A percentile compares a stretch with the other conserved stretches of the same genome.
These are phyloP conservation scores for Lasiosphaeria ovina DNA, from an alignment of 495 filamentous ascomycete species.

Conservation along the genomic window DNA sequence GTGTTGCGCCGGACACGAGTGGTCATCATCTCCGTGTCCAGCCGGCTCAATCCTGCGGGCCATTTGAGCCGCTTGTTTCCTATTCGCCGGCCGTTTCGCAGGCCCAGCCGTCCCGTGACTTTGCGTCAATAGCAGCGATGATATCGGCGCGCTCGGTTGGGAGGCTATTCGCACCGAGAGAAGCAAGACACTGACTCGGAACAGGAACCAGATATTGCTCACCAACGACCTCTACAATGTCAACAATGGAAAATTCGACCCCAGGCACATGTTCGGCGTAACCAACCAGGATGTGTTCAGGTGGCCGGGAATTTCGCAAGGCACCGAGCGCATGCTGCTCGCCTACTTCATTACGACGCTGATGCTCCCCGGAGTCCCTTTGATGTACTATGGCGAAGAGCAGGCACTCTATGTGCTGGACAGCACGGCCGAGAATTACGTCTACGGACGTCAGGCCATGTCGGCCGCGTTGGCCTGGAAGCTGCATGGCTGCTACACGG, in stretches of 20 bases:
- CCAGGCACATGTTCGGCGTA: constrained; percentile 66
- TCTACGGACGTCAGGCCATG: constrained; percentile 68
- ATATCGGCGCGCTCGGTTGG: no score
- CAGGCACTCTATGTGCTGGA: constrained; percentile 68
- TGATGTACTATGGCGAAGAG: constrained; percentile 67
- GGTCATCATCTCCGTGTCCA: neutral
- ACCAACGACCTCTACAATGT: constrained; percentile 66
- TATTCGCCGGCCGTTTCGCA: neutral
- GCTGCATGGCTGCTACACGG: constrained; percentile 63
- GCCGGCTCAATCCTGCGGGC: constrained; percentile 1
- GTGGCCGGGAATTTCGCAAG: constrained; percentile 63
- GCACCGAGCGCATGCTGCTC: constrained; percentile 59
- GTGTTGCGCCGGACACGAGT: neutral
- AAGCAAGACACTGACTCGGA: neutral
- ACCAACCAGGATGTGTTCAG: constrained; percentile 73
- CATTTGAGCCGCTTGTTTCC: constrained; percentile 1
- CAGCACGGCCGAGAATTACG: constrained; percentile 64
- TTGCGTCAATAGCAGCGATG: no score
- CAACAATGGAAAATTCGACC: constrained; percentile 69
- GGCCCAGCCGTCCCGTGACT: neutral
- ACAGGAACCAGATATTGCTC: constrained; percentile 52
- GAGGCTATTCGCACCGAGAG: no score
- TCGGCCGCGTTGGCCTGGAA: constrained; percentile 61
- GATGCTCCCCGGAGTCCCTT: constrained; percentile 63
- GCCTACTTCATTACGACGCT: constrained; percentile 64